A percentile compares a stretch with the other conserved stretches of the same genome.
phyloP scores from a whole-genome alignment of 2,329 filamentous ascomycete species.

The Lachnellula subtilissima region DNA sequence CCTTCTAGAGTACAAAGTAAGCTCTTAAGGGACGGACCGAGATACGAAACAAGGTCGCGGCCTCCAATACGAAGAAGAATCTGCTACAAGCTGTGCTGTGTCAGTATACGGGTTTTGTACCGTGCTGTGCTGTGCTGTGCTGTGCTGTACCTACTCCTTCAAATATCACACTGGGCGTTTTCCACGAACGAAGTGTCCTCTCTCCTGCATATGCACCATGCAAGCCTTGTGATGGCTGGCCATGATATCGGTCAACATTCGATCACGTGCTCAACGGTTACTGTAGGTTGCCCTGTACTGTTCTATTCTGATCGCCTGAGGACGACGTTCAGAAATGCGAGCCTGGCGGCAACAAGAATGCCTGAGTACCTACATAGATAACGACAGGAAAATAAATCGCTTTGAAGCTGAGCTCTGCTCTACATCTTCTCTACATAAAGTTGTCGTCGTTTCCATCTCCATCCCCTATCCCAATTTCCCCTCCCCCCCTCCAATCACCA shows the following conservation, averaged over 20 bases:
- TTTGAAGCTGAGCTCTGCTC: not conserved
- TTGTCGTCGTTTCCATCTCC: not conserved
- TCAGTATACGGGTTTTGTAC: too few relatives aligned
- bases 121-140: too few relatives aligned
- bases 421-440: not conserved
- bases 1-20: not conserved
- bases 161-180: too few relatives aligned
- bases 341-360: not conserved
- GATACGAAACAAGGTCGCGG: not conserved
- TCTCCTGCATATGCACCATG: too few relatives aligned
- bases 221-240: too few relatives aligned
- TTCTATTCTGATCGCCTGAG: not conserved
- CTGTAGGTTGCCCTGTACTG: too few relatives aligned
- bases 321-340: not conserved
- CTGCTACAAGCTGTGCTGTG: too few relatives aligned
- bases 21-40: not conserved
- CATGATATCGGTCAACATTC: too few relatives aligned
- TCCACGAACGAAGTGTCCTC: too few relatives aligned
- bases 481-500: not conserved
- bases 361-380: not conserved
- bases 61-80: not conserved
- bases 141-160: too few relatives aligned
- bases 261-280: too few relatives aligned
- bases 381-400: not conserved
- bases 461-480: not conserved